A percentile compares a stretch with the other conserved stretches of the same genome.
Evolutionary conservation across 352 stramenopile genomes (phyloP).

Genomic region (Globisporangium spiculum): DNA sequence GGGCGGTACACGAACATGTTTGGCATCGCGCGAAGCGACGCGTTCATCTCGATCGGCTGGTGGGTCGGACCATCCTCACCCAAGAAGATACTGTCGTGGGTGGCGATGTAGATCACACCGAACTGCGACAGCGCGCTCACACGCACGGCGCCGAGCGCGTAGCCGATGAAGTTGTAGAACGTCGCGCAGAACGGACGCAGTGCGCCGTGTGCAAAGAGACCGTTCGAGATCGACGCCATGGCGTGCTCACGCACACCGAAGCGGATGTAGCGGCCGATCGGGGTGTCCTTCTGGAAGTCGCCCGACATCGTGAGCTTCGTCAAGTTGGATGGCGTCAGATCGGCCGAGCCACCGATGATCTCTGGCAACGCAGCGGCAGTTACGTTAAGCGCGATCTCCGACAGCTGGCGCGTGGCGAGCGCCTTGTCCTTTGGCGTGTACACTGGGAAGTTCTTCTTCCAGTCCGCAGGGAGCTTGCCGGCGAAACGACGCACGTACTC

Average conservation of each 20-base stretch:
- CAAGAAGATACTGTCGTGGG: conserved; percentile 99
- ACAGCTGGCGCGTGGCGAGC: conserved; percentile 94
- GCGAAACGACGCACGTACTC: conserved; percentile 95
- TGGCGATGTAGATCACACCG: conserved; percentile 98
- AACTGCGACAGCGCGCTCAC: conserved; percentile 94
- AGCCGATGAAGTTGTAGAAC: conserved; percentile 99
- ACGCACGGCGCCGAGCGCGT: conserved; percentile 94
- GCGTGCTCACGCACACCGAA: conserved; percentile 99
- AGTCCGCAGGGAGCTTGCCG: conserved; percentile 90
- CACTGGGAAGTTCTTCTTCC: conserved; percentile 90
- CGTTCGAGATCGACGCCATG: conserved; percentile 98
- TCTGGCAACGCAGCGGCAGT: conserved; percentile 93
- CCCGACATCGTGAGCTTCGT: conserved; percentile 94
- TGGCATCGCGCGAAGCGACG: conserved; percentile 94
- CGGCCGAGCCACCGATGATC: conserved; percentile 97
- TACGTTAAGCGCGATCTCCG: conserved; percentile 94
- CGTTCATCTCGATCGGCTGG: conserved; percentile 98
- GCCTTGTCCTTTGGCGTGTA: conserved; percentile 88
- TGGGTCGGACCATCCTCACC: conserved; percentile 99
- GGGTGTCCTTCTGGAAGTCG: conserved; percentile 98
- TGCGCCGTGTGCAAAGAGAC: conserved; percentile 97
- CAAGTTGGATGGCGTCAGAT: conserved; percentile 98
- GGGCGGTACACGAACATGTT: conserved; percentile 98
- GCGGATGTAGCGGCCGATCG: conserved; percentile 95
- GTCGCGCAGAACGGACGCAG: conserved; percentile 98